Evolutionary conservation across 441 rosid genomes (phyloP).

Genomic region (Gossypium aridum): DNA sequence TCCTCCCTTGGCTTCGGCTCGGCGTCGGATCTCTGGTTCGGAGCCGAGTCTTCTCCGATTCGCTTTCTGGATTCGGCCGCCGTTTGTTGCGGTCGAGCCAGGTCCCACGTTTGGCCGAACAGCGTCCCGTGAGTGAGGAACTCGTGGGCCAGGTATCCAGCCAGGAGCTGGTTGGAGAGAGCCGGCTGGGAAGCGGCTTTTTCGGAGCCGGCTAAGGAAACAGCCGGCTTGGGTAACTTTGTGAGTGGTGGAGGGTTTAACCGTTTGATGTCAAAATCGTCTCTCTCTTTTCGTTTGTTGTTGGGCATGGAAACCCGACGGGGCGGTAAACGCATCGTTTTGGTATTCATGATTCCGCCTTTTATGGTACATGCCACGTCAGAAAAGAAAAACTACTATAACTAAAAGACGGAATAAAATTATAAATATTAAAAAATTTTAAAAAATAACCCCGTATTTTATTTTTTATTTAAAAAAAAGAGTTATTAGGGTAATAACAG

Average conservation of each 20-base stretch:
- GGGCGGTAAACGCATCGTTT: constrained; percentile 93
- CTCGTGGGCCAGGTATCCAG: constrained; percentile 73
- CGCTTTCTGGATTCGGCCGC: constrained; percentile 1
- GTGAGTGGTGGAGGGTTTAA: constrained; percentile 8
- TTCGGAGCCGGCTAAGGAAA: constrained; percentile 18
- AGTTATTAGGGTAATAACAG: not conserved
- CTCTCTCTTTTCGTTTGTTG: constrained; percentile 58
- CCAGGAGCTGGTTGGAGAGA: constrained; percentile 42
- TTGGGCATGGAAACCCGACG: constrained; percentile 61
- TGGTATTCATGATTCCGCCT: constrained; percentile 45
- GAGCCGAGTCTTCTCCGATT: constrained; percentile 18
- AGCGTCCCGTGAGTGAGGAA: constrained; percentile 60
- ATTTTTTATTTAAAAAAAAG: not conserved
- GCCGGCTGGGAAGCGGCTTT: constrained; percentile 10
- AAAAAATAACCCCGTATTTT: not conserved
- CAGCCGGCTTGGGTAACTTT: constrained; percentile 22
- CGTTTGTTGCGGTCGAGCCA: constrained; percentile 27
- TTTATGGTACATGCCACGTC: constrained; percentile 69
- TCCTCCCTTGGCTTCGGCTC: constrained; percentile 25
- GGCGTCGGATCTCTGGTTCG: constrained; percentile 9
- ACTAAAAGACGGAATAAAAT: not conserved
- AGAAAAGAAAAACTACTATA: constrained; percentile 1
- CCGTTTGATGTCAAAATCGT: constrained; percentile 27
- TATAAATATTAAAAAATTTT: not conserved
- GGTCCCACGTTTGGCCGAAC: constrained; percentile 49